Percentiles rank a stretch among this genome's conserved stretches.
Conservation (phyloP, 108 stramenopile genomes). For the Parietichytrium sp. region DNA sequence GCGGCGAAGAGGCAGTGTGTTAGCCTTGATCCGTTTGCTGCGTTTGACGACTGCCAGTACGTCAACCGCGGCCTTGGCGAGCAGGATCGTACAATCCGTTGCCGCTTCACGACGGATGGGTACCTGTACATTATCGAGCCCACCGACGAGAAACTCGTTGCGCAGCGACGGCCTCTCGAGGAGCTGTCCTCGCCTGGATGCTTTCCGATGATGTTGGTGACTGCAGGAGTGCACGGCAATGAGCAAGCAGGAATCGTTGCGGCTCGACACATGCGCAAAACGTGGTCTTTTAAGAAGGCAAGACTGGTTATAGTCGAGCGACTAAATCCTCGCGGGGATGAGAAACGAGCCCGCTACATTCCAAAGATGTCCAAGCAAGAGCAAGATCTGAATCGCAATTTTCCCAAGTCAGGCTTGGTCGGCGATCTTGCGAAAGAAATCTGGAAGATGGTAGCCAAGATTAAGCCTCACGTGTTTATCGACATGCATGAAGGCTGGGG, state of each 20-base stretch:
- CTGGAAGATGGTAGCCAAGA: not conserved
- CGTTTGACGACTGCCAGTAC: not conserved
- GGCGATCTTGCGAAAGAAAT: slow-evolving; percentile 5
- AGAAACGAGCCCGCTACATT: slow-evolving; percentile 18
- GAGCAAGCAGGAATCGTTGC: slow-evolving; percentile 21
- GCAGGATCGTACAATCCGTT: not conserved
- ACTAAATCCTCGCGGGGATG: not conserved
- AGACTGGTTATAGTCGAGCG: slow-evolving; percentile 6
- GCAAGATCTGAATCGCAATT: slow-evolving; percentile 23
- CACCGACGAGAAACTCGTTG: not conserved
- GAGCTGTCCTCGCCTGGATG: no score
- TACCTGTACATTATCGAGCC: slow-evolving; percentile 20
- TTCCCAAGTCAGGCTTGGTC: not conserved
- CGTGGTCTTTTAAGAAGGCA: slow-evolving; percentile 10
- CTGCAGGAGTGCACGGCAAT: slow-evolving; percentile 23
- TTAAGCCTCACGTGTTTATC: not conserved
- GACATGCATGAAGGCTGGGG: slow-evolving; percentile 35
- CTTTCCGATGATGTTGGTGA: slow-evolving; percentile 23
- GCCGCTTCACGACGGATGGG: not conserved
- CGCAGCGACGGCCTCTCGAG: no score
- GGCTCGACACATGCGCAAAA: not conserved
- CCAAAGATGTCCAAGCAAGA: slow-evolving; percentile 16
- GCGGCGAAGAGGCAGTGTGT: not conserved
- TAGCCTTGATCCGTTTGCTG: not conserved
- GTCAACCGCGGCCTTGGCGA: not conserved